Base-by-base conservation (phyloP, 2,329 filamentous ascomycete species). In the Ascochyta lentis region DNA sequence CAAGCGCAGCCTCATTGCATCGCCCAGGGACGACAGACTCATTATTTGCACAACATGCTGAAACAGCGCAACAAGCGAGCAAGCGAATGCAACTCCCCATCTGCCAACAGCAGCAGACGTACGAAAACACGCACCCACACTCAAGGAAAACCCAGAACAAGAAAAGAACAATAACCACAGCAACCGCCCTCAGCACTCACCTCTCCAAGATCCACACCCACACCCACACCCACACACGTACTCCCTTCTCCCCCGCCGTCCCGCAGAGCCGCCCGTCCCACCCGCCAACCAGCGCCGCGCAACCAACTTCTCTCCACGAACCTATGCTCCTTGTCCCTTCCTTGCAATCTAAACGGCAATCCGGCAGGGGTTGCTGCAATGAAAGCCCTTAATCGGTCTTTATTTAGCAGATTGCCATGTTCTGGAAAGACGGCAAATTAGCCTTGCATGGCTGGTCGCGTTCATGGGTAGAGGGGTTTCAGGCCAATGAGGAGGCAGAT, bases 201-300 rank as follows among this genome's bases (percentile, higher is more conserved):
- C 10, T 34, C 33, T 37, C 48, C 22, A 27, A 59, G 54, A 41
- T 43, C 26, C 46, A 35, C 42, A 35, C 33, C 46, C 49, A 49
- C 23, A 42, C 31, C 46, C 49, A 49, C 23, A 42, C 15, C 9
- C 23, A 26, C 22, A 16, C n/a, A 13, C 38, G 19, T 34, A 42
- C 23, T 34, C 39, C 41, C 33, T 38, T 22, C 38, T 26, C 7
- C 33, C 46, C 52, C 60, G 45, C 56, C 54, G 37, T 57, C 60
- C 65, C 67, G 67, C 67, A 70, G 66, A 70, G 67, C 67, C 67
- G 66, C 67, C 64, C 65, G 65, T 65, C 56, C 56, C 49, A 61
- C 64, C 47, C 31, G 22, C 52, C 46, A 55, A 55, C 46, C 46
- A 49, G 40, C 35, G 33, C 22, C 29, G 53, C 47, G 33, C 42